Percentiles rank a stretch among this genome's conserved stretches.
phyloP scores from a whole-genome alignment of 306 rosid genomes.

The Hippophae rhamnoides region DNA sequence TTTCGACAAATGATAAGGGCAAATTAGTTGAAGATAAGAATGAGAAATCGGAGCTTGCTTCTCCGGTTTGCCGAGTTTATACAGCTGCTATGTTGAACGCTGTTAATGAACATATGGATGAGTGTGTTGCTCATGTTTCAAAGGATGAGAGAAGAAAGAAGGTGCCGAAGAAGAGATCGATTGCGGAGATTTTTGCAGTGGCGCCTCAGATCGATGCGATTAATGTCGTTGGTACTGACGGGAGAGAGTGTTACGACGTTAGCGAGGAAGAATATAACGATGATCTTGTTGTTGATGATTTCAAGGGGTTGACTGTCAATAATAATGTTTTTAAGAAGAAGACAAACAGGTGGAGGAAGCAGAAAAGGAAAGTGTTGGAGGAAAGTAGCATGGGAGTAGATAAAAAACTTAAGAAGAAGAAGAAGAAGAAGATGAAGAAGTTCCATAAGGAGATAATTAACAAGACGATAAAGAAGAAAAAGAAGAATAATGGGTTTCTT shows the following conservation, averaged over 20 bases:
- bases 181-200: constrained; percentile 70
- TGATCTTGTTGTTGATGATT: constrained; percentile 4
- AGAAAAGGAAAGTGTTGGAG: constrained; percentile 27
- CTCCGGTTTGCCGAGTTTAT: constrained; percentile 61
- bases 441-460: too few relatives aligned
- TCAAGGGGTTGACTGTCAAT: constrained; percentile 11
- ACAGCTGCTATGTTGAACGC: constrained; percentile 50
- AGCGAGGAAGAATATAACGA: constrained; percentile 13
- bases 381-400: background rate
- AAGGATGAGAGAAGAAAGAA: constrained; percentile 33
- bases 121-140: constrained; percentile 44
- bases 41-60: constrained; percentile 44
- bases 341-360: constrained; percentile 25
- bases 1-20: constrained; percentile 15
- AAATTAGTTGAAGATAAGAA: constrained; percentile 6
- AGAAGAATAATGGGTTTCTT: constrained; percentile 19
- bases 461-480: constrained; percentile 22
- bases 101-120: constrained; percentile 51
- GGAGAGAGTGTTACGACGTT: constrained; percentile 4
- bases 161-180: constrained; percentile 70
- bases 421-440: constrained; percentile 13
- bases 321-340: constrained; percentile 25
- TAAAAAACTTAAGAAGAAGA: constrained; percentile 20
- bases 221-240: constrained; percentile 12
- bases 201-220: constrained; percentile 60